Evolutionary conservation across 805 yeast genomes (phyloP).

Genomic region (Clavispora vitiphila): DNA sequence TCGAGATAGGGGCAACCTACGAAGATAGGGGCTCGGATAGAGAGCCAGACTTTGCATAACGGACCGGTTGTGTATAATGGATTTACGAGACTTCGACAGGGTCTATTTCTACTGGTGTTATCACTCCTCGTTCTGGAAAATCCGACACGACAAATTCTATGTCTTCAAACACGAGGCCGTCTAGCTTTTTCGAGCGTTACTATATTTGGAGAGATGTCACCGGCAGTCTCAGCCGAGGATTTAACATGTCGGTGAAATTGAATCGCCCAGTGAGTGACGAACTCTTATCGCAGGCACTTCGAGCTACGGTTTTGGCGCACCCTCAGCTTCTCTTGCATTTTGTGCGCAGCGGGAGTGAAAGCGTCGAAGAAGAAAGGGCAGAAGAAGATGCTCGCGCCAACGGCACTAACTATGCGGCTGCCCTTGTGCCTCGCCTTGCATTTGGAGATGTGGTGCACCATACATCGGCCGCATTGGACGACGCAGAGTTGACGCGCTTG

Average conservation of each 20-base stretch:
- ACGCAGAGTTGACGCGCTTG: neutral
- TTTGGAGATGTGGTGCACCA: constrained; percentile 8
- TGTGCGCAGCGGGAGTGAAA: neutral
- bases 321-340: neutral
- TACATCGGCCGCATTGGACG: neutral
- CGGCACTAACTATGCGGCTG: constrained; percentile 6
- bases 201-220: constrained; percentile 11
- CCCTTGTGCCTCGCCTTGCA: constrained; percentile 3
- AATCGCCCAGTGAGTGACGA: constrained; percentile 4
- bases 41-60: too few relatives aligned
- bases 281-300: constrained; percentile 10
- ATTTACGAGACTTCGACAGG: too few relatives aligned
- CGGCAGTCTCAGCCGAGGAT: constrained; percentile 9
- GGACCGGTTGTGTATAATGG: too few relatives aligned
- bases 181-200: constrained; percentile 11
- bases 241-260: constrained; percentile 6
- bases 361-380: too few relatives aligned
- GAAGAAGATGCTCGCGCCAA: neutral
- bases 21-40: too few relatives aligned
- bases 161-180: neutral
- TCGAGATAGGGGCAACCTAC: too few relatives aligned
- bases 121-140: too few relatives aligned
- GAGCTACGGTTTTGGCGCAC: constrained; percentile 2
- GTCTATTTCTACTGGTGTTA: too few relatives aligned
- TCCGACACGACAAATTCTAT: neutral